Evolutionary conservation across 441 rosid genomes (phyloP).

Genomic region (Kokia cookei): DNA sequence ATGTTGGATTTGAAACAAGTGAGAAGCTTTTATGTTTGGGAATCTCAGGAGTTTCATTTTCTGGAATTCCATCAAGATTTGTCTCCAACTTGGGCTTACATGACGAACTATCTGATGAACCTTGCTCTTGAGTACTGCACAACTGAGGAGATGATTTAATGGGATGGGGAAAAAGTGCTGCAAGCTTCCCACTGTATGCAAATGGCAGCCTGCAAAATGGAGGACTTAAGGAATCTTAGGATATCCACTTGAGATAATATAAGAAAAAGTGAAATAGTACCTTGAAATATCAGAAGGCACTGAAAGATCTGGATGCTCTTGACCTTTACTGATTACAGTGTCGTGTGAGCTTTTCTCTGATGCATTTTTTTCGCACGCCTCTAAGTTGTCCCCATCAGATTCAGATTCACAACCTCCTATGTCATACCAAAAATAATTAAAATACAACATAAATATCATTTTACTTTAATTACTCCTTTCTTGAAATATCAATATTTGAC

Average conservation of each 20-base stretch:
- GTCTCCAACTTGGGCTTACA: conserved; percentile 9
- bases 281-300: conserved; percentile 21
- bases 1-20: conserved; percentile 5
- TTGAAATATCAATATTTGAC: no score
- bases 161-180: conserved; percentile 6
- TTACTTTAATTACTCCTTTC: not conserved
- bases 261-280: conserved; percentile 14
- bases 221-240: not conserved
- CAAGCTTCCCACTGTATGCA: conserved; percentile 2
- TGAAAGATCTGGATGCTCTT: conserved; percentile 20
- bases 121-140: conserved; percentile 9
- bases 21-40: conserved; percentile 1
- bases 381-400: conserved; percentile 15
- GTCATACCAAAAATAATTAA: not conserved
- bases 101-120: conserved; percentile 1
- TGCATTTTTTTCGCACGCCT: conserved; percentile 16
- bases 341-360: conserved; percentile 9
- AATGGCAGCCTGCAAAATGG: conserved; percentile 3
- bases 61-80: conserved; percentile 10
- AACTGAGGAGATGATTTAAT: not conserved
- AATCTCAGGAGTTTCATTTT: conserved; percentile 20
- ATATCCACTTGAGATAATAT: not conserved
- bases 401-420: conserved; percentile 23
- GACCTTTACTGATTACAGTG: conserved; percentile 6
- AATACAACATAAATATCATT: not conserved